phyloP scores from a whole-genome alignment of 1,284 basidiomycete species.

The Trametes hirsuta region DNA sequence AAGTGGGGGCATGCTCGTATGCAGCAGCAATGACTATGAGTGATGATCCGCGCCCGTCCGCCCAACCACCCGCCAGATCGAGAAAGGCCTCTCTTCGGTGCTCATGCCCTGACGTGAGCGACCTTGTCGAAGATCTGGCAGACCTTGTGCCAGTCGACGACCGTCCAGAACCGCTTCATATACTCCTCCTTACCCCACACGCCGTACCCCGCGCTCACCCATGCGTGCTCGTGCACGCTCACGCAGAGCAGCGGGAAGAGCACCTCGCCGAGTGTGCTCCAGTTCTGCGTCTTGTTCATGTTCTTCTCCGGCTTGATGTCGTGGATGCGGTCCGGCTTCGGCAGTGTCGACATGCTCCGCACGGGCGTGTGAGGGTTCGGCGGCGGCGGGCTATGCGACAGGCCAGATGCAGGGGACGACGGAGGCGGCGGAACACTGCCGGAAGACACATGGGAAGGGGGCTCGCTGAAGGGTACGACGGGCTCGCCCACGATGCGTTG shows the following conservation, averaged over 20 bases:
- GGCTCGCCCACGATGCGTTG: conserved; percentile 25
- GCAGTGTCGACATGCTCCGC: conserved; percentile 28
- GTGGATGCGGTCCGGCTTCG: not conserved
- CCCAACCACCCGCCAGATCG: not conserved
- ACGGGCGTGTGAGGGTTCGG: conserved; percentile 32
- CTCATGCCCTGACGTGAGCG: not conserved
- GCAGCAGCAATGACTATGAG: not conserved
- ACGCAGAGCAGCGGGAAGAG: conserved; percentile 85
- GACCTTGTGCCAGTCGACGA: conserved; percentile 85
- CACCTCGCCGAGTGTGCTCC: conserved; percentile 47
- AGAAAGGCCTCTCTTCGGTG: not conserved
- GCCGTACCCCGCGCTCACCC: conserved; percentile 88
- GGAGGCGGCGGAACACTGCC: conserved; percentile 5
- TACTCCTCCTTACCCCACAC: conserved; percentile 95
- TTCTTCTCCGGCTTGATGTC: not conserved
- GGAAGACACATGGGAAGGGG: not conserved
- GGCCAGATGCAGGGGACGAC: conserved; percentile 39
- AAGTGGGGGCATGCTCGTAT: conserved; percentile 8
- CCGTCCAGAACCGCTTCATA: conserved; percentile 87
- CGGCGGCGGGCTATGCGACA: conserved; percentile 27
- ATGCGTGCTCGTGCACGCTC: conserved; percentile 89
- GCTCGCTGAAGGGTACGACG: conserved; percentile 40
- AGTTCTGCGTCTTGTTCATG: not conserved
- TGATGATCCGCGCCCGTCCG: not conserved
- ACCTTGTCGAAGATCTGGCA: conserved; percentile 36